A percentile compares a stretch with the other conserved stretches of the same genome.
phyloP scores from a whole-genome alignment of 164 flowering plant genomes.

The Umbilicus rupestris region DNA sequence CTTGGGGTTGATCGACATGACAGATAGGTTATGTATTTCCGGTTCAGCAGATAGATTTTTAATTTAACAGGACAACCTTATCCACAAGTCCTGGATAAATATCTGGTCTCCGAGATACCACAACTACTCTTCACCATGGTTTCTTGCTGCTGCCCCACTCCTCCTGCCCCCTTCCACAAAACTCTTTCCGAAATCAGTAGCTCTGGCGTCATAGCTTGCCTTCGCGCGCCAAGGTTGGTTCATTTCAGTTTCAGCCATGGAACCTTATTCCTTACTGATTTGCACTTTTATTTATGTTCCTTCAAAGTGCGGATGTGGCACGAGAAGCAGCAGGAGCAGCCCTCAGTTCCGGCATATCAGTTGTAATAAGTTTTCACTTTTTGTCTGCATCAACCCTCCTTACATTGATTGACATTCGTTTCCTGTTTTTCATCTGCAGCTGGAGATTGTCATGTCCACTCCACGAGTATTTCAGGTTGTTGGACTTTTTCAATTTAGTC shows the following conservation, averaged over 20 bases:
- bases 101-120: neutral
- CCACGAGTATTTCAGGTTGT: slow-evolving; percentile 81
- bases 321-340: slow-evolving; percentile 66
- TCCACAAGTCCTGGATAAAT: neutral
- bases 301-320: slow-evolving; percentile 50
- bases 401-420: neutral
- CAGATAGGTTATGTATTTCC: too few relatives aligned
- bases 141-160: slow-evolving; percentile 4
- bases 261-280: neutral
- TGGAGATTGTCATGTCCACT: slow-evolving; percentile 66
- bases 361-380: slow-evolving; percentile 37
- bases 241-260: neutral
- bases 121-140: neutral
- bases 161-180: slow-evolving; percentile 14
- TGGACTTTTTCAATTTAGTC: too few relatives aligned
- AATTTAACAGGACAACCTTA: too few relatives aligned
- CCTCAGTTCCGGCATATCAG: slow-evolving; percentile 55
- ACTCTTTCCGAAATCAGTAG: slow-evolving; percentile 25
- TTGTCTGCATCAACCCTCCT: neutral
- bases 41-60: too few relatives aligned
- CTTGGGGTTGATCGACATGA: too few relatives aligned
- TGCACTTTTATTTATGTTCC: neutral
- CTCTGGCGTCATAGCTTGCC: slow-evolving; percentile 65
- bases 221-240: slow-evolving; percentile 47
- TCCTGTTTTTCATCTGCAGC: slow-evolving; percentile 24